These are phyloP conservation scores for Hypomyces rosellus DNA, from an alignment of 2,329 filamentous ascomycete genomes.

Conservation along the genomic window DNA sequence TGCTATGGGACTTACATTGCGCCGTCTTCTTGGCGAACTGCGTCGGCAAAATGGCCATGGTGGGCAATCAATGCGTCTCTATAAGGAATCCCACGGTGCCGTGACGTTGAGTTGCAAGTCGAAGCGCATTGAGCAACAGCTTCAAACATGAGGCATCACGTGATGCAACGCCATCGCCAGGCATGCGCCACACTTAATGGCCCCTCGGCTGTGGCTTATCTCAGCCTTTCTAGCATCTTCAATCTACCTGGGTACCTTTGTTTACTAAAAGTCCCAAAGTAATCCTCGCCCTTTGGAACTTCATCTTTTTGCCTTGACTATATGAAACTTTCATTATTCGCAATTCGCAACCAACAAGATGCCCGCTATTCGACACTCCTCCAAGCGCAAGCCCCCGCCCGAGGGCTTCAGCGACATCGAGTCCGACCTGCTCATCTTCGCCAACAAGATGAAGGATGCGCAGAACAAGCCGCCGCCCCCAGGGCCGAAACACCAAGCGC, in stretches of 20 bases:
- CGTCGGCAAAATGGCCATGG: constrained; percentile 86
- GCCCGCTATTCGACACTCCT: constrained; percentile 70
- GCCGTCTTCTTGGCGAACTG: constrained; percentile 79
- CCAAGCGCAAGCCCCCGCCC: constrained; percentile 74
- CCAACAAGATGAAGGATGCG: constrained; percentile 91
- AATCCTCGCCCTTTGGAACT: constrained; percentile 2
- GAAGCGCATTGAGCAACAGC: constrained; percentile 14
- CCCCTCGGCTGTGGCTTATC: constrained; percentile 13
- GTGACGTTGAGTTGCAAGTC: constrained; percentile 26
- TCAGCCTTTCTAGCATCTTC: constrained; percentile 5
- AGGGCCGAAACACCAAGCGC: constrained; percentile 77
- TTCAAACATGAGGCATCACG: constrained; percentile 21
- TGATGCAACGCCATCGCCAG: constrained; percentile 14
- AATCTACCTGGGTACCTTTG: no score
- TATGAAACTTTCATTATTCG: neutral
- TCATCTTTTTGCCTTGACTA: neutral
- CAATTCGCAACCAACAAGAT: constrained; percentile 37
- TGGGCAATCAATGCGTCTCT: constrained; percentile 37
- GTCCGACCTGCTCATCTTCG: constrained; percentile 76
- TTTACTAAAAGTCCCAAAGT: no score
- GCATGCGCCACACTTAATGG: constrained; percentile 14
- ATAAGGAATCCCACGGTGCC: constrained; percentile 20
- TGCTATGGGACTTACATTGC: constrained; percentile 56
- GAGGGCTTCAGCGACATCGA: constrained; percentile 86
- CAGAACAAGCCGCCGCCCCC: constrained; percentile 81